These are phyloP conservation scores for Pulveroboletus sp. DNA, from an alignment of 768 basidiomycete genomes.

Conservation along the genomic window DNA sequence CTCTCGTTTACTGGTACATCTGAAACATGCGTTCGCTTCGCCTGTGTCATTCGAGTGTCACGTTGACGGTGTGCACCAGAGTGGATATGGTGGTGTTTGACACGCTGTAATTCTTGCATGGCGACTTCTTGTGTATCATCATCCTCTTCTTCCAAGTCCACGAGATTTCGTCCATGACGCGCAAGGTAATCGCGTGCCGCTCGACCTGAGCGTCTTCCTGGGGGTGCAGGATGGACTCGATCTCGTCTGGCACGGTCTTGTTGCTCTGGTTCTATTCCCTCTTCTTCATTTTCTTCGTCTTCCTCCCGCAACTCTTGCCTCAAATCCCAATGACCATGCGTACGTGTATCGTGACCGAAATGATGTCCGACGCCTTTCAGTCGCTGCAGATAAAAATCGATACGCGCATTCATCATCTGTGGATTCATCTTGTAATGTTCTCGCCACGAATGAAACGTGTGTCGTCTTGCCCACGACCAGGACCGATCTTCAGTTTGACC, in stretches of 20 bases:
- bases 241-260: neutral
- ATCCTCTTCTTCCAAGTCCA: neutral
- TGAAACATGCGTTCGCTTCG: constrained; percentile 15
- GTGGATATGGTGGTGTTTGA: constrained; percentile 15
- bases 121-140: neutral
- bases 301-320: neutral
- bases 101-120: neutral
- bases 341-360: constrained; percentile 23
- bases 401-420: constrained; percentile 37
- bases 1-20: neutral
- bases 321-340: constrained; percentile 1
- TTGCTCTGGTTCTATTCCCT: constrained; percentile 1
- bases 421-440: constrained; percentile 51
- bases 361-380: constrained; percentile 16
- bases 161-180: neutral
- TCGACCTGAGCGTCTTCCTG: neutral
- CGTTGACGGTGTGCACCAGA: constrained; percentile 3
- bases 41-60: neutral
- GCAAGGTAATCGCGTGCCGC: neutral
- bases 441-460: constrained; percentile 60
- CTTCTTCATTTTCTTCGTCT: constrained; percentile 1
- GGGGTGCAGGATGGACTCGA: neutral
- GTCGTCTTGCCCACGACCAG: constrained; percentile 36
- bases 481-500: constrained; percentile 35
- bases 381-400: constrained; percentile 28